Conservation (phyloP, 2,329 filamentous ascomycete genomes). For the Sporothrix schenckii region DNA sequence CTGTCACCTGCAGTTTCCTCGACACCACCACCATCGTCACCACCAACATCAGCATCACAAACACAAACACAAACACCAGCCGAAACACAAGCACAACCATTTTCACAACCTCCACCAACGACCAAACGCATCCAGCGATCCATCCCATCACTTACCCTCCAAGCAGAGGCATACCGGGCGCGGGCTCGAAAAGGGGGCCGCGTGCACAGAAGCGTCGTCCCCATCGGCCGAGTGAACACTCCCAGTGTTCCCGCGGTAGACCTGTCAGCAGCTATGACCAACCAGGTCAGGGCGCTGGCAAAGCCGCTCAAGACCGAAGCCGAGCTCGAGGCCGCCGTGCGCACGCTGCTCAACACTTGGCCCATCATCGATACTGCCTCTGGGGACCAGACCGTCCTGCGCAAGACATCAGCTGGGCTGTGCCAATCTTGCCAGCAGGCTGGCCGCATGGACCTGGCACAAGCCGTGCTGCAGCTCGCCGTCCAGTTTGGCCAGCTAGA, state of each 20-base stretch:
- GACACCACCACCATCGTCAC: not conserved
- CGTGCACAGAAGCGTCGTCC: not conserved
- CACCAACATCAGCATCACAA: not conserved
- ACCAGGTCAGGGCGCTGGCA: not conserved
- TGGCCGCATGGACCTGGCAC: slow-evolving; percentile 42
- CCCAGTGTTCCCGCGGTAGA: not conserved
- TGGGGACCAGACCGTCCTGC: slow-evolving; percentile 29
- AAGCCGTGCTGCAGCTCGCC: slow-evolving; percentile 40
- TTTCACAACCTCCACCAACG: not conserved
- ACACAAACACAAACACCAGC: not conserved
- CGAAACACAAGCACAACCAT: slow-evolving; percentile 12
- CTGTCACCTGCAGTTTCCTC: not conserved
- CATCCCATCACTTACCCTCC: slow-evolving; percentile 13
- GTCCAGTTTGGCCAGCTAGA: slow-evolving; percentile 40
- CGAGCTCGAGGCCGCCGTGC: not conserved
- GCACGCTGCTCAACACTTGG: slow-evolving; percentile 4
- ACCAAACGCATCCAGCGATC: not conserved
- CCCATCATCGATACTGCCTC: not conserved
- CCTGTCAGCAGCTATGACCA: not conserved
- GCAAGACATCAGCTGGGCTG: slow-evolving; percentile 41
- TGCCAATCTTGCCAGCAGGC: slow-evolving; percentile 43
- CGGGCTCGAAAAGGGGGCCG: not conserved
- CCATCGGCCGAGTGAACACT: not conserved
- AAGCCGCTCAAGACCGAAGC: not conserved
- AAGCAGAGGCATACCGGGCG: slow-evolving; percentile 25